Evolutionary conservation across 345 rosid genomes (phyloP), one percentile per base, ranked within the genome.

Genomic region (Linum tenue): DNA sequence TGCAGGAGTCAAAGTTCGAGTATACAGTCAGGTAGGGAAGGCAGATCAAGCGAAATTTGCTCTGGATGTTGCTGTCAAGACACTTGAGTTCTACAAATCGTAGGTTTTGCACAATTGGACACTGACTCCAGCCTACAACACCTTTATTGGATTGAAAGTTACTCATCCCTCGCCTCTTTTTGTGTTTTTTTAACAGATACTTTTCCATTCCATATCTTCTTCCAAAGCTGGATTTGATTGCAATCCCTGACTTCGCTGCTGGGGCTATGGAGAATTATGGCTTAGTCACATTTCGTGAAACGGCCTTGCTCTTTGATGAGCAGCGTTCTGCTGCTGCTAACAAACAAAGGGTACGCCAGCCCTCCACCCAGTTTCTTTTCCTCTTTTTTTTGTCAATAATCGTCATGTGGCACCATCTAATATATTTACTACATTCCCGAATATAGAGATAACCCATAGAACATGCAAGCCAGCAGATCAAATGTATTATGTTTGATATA

Each of bases 191-290:
- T 31, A 59, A 31, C 70, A 94, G 99, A 51, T 94, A 94, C 79
- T 94, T 94, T 85, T 86, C 86, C 17, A 85, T 83, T 64, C 95
- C 94, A 59, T 94, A 94, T 58, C 63, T 95, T 62, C 97, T 94
- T 66, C 97, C 97, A 11, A 90, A 94, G 73, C 65, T 94, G 80
- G 99, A 94, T 82, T 88, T 94, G 97, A 81, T 94, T 74, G 99
- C 99, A 1, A 84, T 94, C 41, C 99, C 99, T 48, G 99, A 94
- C 76, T 94, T 94, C 83, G 86, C 97, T 79, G 89, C 87, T 70
- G 99, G 99, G 62, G 97, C 96, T 63, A 90, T 94, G 99, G 99
- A 94, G 85, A 94, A 94, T 74, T 94, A 90, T 77, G 99, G 99
- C 55, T 82, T 94, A 70, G 95, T 94, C 51, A 88, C 96, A 41